Percentiles rank a stretch among this genome's conserved stretches.
Conservation (phyloP, 148 eudicot species). For the Rheum nobile region DNA sequence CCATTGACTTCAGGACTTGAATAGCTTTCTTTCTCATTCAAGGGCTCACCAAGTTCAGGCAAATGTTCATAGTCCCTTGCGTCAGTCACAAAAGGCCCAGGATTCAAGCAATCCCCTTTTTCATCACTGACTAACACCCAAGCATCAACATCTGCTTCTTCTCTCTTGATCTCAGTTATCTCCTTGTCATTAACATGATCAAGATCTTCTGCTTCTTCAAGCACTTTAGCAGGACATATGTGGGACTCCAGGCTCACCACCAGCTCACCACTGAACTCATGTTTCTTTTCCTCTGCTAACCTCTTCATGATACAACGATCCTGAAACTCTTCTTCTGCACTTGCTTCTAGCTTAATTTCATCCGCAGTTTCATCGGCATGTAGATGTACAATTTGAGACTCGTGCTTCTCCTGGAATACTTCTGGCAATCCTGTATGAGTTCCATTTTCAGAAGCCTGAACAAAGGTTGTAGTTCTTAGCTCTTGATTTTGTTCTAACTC, state of each 20-base stretch:
- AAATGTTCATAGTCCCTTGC: not conserved
- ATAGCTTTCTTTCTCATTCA: conserved; percentile 4
- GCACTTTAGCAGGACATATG: conserved; percentile 6
- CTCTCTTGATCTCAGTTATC: conserved; percentile 7
- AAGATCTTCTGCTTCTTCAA: conserved; percentile 12
- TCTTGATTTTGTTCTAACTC: conserved; percentile 13
- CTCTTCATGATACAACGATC: conserved; percentile 12
- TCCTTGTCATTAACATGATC: conserved; percentile 16
- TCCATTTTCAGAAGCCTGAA: not conserved
- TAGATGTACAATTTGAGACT: conserved; percentile 8
- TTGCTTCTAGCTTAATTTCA: conserved; percentile 10
- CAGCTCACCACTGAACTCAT: conserved; percentile 11
- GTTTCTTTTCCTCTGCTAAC: conserved; percentile 17
- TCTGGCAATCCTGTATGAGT: not conserved
- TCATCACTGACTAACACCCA: conserved; percentile 5
- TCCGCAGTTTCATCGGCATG: conserved; percentile 11
- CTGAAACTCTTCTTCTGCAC: conserved; percentile 11
- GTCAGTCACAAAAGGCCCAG: not conserved
- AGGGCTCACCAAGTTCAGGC: not conserved
- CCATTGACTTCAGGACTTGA: conserved; percentile 14
- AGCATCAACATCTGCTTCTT: conserved; percentile 8
- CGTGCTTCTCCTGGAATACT: conserved; percentile 3
- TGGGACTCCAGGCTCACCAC: conserved; percentile 14
- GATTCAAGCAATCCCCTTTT: not conserved
- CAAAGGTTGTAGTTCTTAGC: not conserved